Conservation (phyloP, 1,139 yeast species). For the Magnusiomyces fungicola region DNA sequence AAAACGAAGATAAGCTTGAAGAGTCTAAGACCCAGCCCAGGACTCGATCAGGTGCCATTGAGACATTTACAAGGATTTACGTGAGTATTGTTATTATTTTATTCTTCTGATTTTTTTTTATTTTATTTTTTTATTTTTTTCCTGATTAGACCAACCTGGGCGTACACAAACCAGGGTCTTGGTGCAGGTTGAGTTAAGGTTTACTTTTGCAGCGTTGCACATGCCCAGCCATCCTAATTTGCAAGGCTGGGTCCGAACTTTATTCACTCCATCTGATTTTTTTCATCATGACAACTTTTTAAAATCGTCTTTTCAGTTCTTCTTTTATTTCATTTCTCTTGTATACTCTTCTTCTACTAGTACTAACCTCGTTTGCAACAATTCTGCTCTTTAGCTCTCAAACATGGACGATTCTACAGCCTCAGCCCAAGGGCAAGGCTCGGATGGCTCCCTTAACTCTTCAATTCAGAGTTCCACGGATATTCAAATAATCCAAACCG, state of each 20-base stretch:
- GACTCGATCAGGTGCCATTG: no score
- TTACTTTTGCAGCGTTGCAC: no score
- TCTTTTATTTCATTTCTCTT: neutral
- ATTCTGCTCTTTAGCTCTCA: neutral
- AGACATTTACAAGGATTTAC: no score
- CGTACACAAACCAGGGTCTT: no score
- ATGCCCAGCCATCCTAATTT: no score
- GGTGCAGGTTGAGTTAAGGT: no score
- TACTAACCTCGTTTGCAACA: neutral
- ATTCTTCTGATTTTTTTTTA: neutral
- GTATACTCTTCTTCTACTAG: neutral
- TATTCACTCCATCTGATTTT: neutral
- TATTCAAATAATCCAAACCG: neutral
- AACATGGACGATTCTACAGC: neutral
- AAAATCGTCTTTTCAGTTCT: neutral
- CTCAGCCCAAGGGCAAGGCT: neutral
- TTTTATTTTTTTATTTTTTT: neutral
- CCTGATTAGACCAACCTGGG: no score
- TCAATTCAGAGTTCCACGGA: constrained; percentile 5
- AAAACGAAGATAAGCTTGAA: no score
- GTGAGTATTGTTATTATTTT: neutral
- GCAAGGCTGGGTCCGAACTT: no score
- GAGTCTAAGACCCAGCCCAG: no score
- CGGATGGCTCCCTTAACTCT: neutral
- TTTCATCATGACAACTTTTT: neutral